Evolutionary conservation across 176 grass and related monocot genomes (phyloP), one percentile per base, ranked within the genome.

Genomic region (Avena sativa): DNA sequence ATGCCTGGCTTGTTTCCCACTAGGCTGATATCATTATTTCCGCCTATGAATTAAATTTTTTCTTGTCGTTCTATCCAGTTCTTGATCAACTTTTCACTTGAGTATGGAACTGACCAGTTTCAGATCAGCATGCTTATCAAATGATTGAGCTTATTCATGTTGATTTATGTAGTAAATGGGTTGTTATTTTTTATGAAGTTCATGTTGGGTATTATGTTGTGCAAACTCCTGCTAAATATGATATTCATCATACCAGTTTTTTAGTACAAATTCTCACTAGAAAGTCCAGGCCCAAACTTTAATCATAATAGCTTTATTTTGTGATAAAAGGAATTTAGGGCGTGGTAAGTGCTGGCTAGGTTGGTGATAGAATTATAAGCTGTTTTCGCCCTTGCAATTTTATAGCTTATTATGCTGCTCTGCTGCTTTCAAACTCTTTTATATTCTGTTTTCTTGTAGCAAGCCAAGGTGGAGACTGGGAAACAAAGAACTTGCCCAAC

Each of bases 401-500:
- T 10, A 13, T 53, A 74, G 25, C 38, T 61, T 12, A 80, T 64
- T 72, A 10, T 52, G 26, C 40, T 28, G 48, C 48, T 69, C 58
- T 52, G n/a, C 53, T 28, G 28, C 36, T 70, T 76, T 17, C 25
- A 58, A 77, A 25, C 40, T 43, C 40, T 43, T 43, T 17, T 25
- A 74, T 87, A 64, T 76, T 25, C 79, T 60, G n/a, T 57, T 74
- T 75, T 83, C 13, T 61, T 71, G 55, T 87, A 98, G 96, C 43
- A 98, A 94, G 68, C 86, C 88, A 64, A 94, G 90, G 71, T 94
- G 92, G 96, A 96, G 90, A 87, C 76, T 98, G 66, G 93, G 96
- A 81, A 98, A 93, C 89, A 98, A 98, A 86, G 96, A 96, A 59
- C 79, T 98, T 44, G 85, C 88, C n/a, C 93, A 98, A 63, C 79